phyloP scores from a whole-genome alignment of 805 yeast species.

The Lipomyces yamadae region DNA sequence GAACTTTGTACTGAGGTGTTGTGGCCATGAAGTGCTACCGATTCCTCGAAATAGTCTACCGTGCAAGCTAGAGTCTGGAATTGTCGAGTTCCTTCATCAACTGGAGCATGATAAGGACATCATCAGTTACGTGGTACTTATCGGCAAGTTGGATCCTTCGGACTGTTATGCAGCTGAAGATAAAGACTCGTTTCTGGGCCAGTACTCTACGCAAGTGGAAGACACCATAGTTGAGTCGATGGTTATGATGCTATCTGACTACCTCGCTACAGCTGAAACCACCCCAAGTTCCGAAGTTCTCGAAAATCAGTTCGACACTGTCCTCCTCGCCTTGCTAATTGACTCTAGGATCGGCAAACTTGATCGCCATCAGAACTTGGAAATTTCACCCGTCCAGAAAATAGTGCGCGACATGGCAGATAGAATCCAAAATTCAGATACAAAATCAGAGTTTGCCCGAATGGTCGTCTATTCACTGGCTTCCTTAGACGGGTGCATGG shows the following conservation, averaged over 20 bases:
- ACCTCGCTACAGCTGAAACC: neutral
- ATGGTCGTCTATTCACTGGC: neutral
- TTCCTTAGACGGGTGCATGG: neutral
- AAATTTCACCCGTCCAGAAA: neutral
- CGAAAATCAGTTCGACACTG: neutral
- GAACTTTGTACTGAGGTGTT: neutral
- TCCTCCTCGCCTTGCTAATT: neutral
- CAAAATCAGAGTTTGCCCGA: neutral
- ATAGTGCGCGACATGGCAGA: neutral
- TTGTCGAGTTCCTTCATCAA: neutral
- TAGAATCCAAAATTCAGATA: neutral
- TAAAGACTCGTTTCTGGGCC: neutral
- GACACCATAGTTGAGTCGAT: neutral
- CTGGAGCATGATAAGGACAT: neutral
- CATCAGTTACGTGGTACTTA: neutral
- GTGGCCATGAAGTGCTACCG: neutral
- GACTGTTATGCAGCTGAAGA: neutral
- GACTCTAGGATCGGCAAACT: conserved; percentile 2
- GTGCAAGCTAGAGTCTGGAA: conserved; percentile 1
- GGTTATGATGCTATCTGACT: neutral
- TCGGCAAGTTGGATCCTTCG: neutral
- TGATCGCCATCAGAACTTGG: neutral
- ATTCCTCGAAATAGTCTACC: no score
- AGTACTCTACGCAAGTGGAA: neutral
- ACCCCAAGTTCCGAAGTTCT: neutral